Evolutionary conservation across 768 basidiomycete species (phyloP).

Genomic region (Leccinum olivaceopallidum): DNA sequence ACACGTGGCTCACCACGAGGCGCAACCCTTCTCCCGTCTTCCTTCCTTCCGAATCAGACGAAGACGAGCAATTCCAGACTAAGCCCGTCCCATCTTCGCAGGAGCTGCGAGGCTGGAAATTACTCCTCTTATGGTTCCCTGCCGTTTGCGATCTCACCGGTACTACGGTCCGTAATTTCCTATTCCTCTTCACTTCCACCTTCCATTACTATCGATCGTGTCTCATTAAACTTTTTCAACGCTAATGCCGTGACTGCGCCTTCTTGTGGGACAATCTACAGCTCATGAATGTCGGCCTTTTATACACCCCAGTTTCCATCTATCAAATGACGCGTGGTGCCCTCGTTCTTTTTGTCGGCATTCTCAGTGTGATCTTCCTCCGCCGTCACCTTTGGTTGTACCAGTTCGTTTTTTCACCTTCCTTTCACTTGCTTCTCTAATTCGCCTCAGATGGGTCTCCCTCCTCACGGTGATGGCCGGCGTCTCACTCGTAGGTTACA

Average conservation of each 20-base stretch:
- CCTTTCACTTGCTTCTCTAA: constrained; percentile 5
- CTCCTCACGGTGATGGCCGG: constrained; percentile 87
- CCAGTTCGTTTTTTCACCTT: constrained; percentile 53
- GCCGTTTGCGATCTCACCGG: constrained; percentile 89
- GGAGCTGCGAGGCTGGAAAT: constrained; percentile 63
- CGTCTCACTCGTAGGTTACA: constrained; percentile 82
- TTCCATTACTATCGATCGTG: constrained; percentile 11
- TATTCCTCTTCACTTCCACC: constrained; percentile 11
- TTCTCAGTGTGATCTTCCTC: constrained; percentile 90
- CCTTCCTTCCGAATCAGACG: constrained; percentile 52
- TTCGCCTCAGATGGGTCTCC: constrained; percentile 73
- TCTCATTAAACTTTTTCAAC: constrained; percentile 8
- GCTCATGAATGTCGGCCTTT: constrained; percentile 94
- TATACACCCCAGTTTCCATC: constrained; percentile 96
- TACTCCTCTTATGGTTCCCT: constrained; percentile 84
- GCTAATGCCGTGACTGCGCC: constrained; percentile 20
- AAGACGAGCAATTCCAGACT: constrained; percentile 41
- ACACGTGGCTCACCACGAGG: constrained; percentile 58
- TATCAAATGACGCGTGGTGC: constrained; percentile 97
- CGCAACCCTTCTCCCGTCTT: constrained; percentile 50
- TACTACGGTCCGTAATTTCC: constrained; percentile 66
- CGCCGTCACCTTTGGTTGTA: constrained; percentile 82
- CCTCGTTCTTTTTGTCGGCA: constrained; percentile 90
- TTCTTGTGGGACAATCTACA: constrained; percentile 26
- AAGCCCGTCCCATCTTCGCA: constrained; percentile 34